Evolutionary conservation across 495 filamentous ascomycete species (phyloP).

Genomic region (Podospora sp.): DNA sequence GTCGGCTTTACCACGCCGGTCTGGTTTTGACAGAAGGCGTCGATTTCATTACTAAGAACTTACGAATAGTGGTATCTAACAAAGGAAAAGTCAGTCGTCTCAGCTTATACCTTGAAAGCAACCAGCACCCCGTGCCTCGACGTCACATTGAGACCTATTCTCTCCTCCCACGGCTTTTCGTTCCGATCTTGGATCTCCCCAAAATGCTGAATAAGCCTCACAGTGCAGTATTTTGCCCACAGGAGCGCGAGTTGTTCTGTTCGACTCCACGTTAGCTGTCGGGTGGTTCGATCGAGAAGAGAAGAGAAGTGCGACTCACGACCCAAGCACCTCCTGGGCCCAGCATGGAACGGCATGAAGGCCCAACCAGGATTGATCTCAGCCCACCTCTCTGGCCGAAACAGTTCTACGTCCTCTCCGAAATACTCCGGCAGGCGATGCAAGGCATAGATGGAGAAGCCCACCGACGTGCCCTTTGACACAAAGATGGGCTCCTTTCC

Average conservation of each 20-base stretch:
- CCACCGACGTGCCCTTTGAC: background rate
- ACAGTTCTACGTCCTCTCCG: background rate
- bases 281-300: background rate
- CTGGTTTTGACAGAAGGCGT: too few relatives aligned
- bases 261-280: background rate
- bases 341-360: background rate
- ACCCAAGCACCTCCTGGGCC: background rate
- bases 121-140: background rate
- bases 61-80: too few relatives aligned
- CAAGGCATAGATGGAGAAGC: background rate
- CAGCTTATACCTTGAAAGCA: background rate
- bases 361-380: background rate
- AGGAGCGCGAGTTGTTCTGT: background rate
- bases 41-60: too few relatives aligned
- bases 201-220: background rate
- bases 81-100: too few relatives aligned
- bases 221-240: background rate
- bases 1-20: too few relatives aligned
- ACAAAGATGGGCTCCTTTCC: background rate
- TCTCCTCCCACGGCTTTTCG: background rate
- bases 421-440: background rate
- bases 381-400: background rate
- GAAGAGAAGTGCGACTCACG: background rate
- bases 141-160: background rate
- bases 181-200: background rate